Evolutionary conservation across 371 early-diverging fungal species (phyloP).

Genomic region (Haplosporangium sp.): DNA sequence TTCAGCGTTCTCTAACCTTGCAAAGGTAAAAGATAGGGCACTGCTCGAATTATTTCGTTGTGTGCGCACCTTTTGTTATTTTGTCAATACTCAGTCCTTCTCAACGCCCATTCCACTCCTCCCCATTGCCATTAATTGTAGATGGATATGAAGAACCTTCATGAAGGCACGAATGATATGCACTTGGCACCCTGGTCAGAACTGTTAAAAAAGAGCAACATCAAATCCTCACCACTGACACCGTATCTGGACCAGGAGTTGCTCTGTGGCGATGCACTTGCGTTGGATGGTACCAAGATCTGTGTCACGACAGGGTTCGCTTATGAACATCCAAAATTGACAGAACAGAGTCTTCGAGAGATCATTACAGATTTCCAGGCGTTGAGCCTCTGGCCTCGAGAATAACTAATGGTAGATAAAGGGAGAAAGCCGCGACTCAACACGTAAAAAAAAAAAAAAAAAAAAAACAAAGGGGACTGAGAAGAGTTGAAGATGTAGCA

Average conservation of each 20-base stretch:
- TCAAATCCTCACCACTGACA: constrained; percentile 88
- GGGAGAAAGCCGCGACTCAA: no score
- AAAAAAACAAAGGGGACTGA: constrained; percentile 1
- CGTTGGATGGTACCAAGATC: constrained; percentile 83
- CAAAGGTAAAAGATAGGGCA: constrained; percentile 67
- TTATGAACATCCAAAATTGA: constrained; percentile 77
- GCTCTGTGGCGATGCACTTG: constrained; percentile 82
- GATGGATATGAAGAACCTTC: constrained; percentile 83
- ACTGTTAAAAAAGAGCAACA: constrained; percentile 65
- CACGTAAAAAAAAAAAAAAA: neutral
- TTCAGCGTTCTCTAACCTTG: constrained; percentile 80
- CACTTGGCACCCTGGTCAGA: constrained; percentile 84
- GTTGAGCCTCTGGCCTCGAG: constrained; percentile 76
- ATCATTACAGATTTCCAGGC: constrained; percentile 76
- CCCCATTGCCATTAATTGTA: constrained; percentile 24
- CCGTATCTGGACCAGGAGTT: constrained; percentile 94
- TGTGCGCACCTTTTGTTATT: neutral
- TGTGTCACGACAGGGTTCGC: constrained; percentile 75
- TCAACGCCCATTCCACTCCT: neutral
- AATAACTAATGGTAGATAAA: neutral
- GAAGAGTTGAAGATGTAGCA: no score
- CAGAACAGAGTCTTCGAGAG: constrained; percentile 70
- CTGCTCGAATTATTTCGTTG: neutral
- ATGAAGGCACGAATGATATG: constrained; percentile 94
- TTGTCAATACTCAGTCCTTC: neutral